Base-by-base conservation (phyloP, 2,329 filamentous ascomycete genomes). In the Dactylellina cionopaga region DNA sequence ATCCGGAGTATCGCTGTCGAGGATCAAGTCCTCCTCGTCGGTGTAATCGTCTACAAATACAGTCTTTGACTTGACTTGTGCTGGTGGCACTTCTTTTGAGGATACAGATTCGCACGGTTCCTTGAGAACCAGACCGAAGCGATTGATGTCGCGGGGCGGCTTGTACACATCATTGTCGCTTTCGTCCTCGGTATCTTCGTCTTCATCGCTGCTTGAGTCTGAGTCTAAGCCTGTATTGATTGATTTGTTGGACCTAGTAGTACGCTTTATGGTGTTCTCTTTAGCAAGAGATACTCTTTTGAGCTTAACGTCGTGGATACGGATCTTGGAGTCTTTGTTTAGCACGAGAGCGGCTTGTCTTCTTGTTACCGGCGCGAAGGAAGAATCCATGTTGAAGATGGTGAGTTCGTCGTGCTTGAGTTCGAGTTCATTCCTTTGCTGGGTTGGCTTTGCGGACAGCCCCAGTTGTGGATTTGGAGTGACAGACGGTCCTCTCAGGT, bases 371-470 rank as follows among this genome's bases (percentile, higher is more conserved):
- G 68, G 68, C 13, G 68, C 68, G 37, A 72, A 65, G 2, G 68
- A 72, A 13, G 68, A 65, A 25, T 72, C 59, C 68, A 72, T 72
- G 31, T 60, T 59, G 59, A 59, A 72, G 15, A 72, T 65, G 17
- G 44, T 37, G 11, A 65, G 52, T 37, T 72, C 68, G 59, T 72
- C 59, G 22, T 60, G n/a, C 3, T 72, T 65, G 24, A 72, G 59
- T 3, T 43, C 44, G 24, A 24, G 13, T 15, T 47, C 19, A 39
- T 22, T 47, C 37, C 22, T 31, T 49, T 39, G n/a, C n/a, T n/a
- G 29, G 60, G 52, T 13, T 22, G 60, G 25, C 1, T 9, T 9
- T 25, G 25, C 11, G 2, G 29, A 24, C 3, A 43, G 7, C 27
- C 13, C 17, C 3, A 22, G 27, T 19, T n/a, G n/a, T n/a, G n/a